Base-by-base conservation (phyloP, 129 eudicot species). In the Logfia minima region DNA sequence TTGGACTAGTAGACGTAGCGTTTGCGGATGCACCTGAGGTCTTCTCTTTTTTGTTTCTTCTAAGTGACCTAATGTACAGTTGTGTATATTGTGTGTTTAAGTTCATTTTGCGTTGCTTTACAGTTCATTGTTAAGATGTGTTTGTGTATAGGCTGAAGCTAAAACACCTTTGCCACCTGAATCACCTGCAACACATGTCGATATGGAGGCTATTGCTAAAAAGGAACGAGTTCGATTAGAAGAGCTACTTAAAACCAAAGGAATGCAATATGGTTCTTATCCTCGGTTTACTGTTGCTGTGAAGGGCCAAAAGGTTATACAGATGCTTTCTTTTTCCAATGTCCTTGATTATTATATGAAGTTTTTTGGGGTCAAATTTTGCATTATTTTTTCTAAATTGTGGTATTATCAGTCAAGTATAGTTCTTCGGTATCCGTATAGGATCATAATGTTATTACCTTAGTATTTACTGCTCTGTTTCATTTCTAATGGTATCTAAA, bases 241-340 rank as follows among this genome's bases (percentile, higher is more conserved):
- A 84, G 86, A 82, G 45, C 79, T 95, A 73, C 77, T 95, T 32
- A 91, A 83, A 83, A 85, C 84, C 87, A 89, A 91, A 87, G 92
- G 90, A 74, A 78, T 81, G 86, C 71, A 35, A n/a, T 78, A 80
- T 82, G 99, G 97, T 66, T 91, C 88, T 79, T 91, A 75, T 84
- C 99, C 99, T 67, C 89, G 85, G 64, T 91, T 91, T 80, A 89
- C 88, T 73, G 92, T 95, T 70, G 90, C 86, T 31, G 91, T 86
- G 17, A 91, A 95, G 82, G 99, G 99, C 75, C 88, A 89, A 73
- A 95, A 95, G 96, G 99, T 95, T 66, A 53, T 21, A 68, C 18
- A n/a, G n/a, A 35, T 64, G 22, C 66, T 59, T 75, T 81, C 63
- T 14, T 16, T 66, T n/a, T 60, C 34, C 32, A 34, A 5, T 64